Percentiles rank a stretch among this genome's conserved stretches.
These are phyloP conservation scores for Cercophora samala DNA, from an alignment of 495 filamentous ascomycete genomes.

Conservation along the genomic window DNA sequence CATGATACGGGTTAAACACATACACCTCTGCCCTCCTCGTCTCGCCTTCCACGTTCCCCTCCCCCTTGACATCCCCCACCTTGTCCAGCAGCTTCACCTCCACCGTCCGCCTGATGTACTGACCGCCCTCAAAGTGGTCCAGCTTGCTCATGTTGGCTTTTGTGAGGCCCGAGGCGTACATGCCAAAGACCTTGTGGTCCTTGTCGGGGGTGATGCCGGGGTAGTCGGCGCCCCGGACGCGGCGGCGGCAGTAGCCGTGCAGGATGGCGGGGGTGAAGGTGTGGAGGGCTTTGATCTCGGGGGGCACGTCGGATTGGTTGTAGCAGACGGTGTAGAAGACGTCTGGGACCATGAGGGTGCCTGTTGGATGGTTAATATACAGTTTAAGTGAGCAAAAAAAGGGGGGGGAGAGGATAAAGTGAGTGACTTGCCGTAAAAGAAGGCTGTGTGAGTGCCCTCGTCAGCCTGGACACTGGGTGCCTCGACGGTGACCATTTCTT, in stretches of 20 bases:
- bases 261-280: conserved; percentile 72
- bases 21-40: conserved; percentile 72
- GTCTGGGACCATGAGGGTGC: conserved; percentile 69
- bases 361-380: conserved; percentile 22
- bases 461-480: conserved; percentile 12
- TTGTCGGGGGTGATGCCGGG: conserved; percentile 68
- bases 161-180: conserved; percentile 73
- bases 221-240: conserved; percentile 62
- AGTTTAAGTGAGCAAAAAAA: background rate
- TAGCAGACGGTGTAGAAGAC: conserved; percentile 83
- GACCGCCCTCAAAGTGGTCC: conserved; percentile 75
- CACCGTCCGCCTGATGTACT: conserved; percentile 66
- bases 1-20: conserved; percentile 53
- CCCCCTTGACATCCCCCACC: conserved; percentile 22
- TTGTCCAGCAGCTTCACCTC: conserved; percentile 53
- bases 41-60: conserved; percentile 46
- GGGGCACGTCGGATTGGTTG: conserved; percentile 38
- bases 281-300: conserved; percentile 44
- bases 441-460: conserved; percentile 46
- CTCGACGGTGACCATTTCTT: conserved; percentile 10
- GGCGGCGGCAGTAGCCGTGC: conserved; percentile 63
- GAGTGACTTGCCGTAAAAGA: conserved; percentile 63
- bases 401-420: background rate
- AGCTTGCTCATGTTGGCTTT: conserved; percentile 70
- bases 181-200: conserved; percentile 67